These are phyloP conservation scores for Ascochyta koolunga DNA, from an alignment of 2,329 filamentous ascomycete species.

Conservation along the genomic window DNA sequence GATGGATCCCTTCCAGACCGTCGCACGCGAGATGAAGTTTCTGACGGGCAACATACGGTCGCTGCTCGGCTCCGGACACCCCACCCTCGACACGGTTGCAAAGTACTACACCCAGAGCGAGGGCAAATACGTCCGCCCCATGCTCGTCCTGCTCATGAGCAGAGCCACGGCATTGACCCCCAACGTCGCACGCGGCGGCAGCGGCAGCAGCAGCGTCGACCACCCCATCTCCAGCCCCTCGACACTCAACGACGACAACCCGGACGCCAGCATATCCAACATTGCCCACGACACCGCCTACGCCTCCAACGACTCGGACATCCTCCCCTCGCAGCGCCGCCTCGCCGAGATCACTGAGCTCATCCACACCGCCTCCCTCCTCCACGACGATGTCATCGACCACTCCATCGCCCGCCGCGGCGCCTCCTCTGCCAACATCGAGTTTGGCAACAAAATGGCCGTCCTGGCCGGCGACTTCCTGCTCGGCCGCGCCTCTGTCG, in stretches of 20 bases:
- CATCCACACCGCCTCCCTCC: constrained; percentile 93
- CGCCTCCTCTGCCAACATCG: constrained; percentile 85
- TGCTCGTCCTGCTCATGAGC: constrained; percentile 96
- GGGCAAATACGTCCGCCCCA: constrained; percentile 93
- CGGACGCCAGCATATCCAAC: constrained; percentile 44
- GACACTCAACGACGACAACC: constrained; percentile 82
- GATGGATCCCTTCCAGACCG: constrained; percentile 85
- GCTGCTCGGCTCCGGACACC: constrained; percentile 91
- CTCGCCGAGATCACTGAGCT: constrained; percentile 96
- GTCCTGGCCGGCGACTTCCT: constrained; percentile 97
- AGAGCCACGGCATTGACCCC: constrained; percentile 84
- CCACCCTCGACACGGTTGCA: constrained; percentile 89
- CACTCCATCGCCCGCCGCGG: constrained; percentile 85
- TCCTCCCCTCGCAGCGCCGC: constrained; percentile 90
- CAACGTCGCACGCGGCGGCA: constrained; percentile 49
- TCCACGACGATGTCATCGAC: constrained; percentile 98
- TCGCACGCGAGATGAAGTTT: constrained; percentile 96
- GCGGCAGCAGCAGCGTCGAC: constrained; percentile 54
- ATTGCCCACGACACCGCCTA: constrained; percentile 58
- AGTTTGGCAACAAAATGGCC: constrained; percentile 99
- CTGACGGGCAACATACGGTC: constrained; percentile 92
- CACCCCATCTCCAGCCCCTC: constrained; percentile 64
- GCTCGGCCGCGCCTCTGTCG: constrained; percentile 89
- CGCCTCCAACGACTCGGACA: constrained; percentile 62
- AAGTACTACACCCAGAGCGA: constrained; percentile 98